A percentile compares a stretch with the other conserved stretches of the same genome.
Conservation (phyloP, 1,139 yeast species). For the Candida sp. region DNA sequence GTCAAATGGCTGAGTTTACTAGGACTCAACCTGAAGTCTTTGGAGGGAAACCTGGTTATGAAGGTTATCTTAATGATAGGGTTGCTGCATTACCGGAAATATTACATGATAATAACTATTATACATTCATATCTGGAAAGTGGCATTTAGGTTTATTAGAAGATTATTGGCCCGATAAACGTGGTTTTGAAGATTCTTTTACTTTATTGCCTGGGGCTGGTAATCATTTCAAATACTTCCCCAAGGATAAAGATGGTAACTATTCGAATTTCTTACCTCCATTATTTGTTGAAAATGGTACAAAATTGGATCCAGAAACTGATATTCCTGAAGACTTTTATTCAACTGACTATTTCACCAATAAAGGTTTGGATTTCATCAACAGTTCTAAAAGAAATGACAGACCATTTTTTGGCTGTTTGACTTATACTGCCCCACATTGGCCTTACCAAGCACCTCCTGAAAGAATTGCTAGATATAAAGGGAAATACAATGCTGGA, state of each 20-base stretch:
- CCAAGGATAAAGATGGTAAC: constrained; percentile 24
- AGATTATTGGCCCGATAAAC: constrained; percentile 48
- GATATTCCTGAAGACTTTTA: constrained; percentile 46
- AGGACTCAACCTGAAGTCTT: constrained; percentile 32
- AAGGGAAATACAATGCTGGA: constrained; percentile 47
- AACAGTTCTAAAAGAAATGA: constrained; percentile 24
- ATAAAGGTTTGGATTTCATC: constrained; percentile 36
- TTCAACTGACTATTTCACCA: constrained; percentile 43
- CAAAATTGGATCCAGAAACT: constrained; percentile 26
- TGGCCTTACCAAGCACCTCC: constrained; percentile 61
- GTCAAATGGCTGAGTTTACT: constrained; percentile 55
- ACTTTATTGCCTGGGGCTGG: constrained; percentile 58
- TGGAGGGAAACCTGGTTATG: constrained; percentile 52
- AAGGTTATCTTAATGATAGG: constrained; percentile 49
- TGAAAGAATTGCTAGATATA: constrained; percentile 43
- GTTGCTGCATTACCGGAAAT: constrained; percentile 56
- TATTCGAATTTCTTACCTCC: constrained; percentile 26
- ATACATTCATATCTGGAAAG: constrained; percentile 50
- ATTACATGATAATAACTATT: constrained; percentile 41
- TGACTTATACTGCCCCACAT: constrained; percentile 60
- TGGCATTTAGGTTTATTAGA: constrained; percentile 54
- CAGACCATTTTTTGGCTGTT: constrained; percentile 50
- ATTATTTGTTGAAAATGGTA: constrained; percentile 34
- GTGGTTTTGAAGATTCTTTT: constrained; percentile 53
- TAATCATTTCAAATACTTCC: constrained; percentile 51